Evolutionary conservation across 1,284 basidiomycete species (phyloP).

Genomic region (Neonothopanus nambi): DNA sequence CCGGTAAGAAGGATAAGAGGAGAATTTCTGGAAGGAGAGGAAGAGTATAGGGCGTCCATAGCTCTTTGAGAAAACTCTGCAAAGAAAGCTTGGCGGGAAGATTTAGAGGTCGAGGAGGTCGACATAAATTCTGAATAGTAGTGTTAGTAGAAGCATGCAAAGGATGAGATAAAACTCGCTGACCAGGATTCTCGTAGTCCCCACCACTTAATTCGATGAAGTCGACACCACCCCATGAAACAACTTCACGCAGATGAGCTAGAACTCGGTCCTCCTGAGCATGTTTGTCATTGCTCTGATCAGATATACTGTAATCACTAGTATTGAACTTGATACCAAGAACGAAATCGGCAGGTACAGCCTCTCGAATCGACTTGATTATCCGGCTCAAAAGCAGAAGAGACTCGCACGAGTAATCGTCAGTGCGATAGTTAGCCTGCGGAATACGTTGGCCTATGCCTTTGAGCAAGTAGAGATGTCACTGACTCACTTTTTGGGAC

Average conservation of each 20-base stretch:
- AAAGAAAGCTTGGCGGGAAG: constrained; percentile 60
- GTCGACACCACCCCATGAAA: constrained; percentile 67
- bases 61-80: constrained; percentile 57
- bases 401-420: constrained; percentile 54
- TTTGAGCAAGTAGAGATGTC: background rate
- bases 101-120: constrained; percentile 19
- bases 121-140: constrained; percentile 43
- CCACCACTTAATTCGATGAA: constrained; percentile 90
- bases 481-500: constrained; percentile 62
- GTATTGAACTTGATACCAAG: constrained; percentile 89
- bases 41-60: constrained; percentile 41
- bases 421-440: constrained; percentile 71
- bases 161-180: constrained; percentile 14
- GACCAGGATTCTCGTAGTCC: constrained; percentile 81
- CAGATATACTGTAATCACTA: constrained; percentile 69
- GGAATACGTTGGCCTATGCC: constrained; percentile 2
- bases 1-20: constrained; percentile 82
- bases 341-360: constrained; percentile 63
- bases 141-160: background rate
- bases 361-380: constrained; percentile 57
- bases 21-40: constrained; percentile 19
- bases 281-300: constrained; percentile 27
- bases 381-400: constrained; percentile 70
- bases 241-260: constrained; percentile 63
- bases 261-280: constrained; percentile 53